phyloP scores from a whole-genome alignment of 2,329 filamentous ascomycete species.

The Nectriaceae sp. region DNA sequence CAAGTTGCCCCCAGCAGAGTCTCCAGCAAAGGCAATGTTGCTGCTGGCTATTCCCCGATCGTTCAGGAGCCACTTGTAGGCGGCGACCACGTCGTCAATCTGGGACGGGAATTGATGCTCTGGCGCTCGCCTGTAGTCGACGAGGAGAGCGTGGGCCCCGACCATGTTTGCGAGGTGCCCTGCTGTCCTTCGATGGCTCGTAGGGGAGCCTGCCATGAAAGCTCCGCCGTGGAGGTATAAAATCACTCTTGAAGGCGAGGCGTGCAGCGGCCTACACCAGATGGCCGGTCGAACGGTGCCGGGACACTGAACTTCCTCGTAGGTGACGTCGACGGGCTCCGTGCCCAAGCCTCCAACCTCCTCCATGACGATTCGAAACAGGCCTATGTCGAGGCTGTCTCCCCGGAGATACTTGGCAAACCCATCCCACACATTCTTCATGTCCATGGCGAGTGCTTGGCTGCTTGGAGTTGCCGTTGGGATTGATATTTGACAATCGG shows the following conservation, averaged over 20 bases:
- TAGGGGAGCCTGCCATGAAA: slow-evolving; percentile 2
- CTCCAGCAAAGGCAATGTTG: slow-evolving; percentile 1
- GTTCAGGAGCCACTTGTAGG: background rate
- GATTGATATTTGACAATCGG: too few species aligned
- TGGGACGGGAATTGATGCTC: slow-evolving; percentile 3
- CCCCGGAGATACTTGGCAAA: background rate
- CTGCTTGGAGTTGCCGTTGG: too few species aligned
- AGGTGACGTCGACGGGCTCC: slow-evolving; percentile 1
- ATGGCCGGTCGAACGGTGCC: slow-evolving; percentile 2
- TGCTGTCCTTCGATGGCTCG: slow-evolving; percentile 1
- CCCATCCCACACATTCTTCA: background rate
- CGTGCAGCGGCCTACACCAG: background rate
- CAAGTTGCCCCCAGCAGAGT: slow-evolving; percentile 5
- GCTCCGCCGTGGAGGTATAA: slow-evolving; percentile 3
- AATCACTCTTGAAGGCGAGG: slow-evolving; percentile 1
- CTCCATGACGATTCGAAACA: slow-evolving; percentile 3
- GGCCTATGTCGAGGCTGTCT: background rate
- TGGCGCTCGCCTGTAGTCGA: slow-evolving; percentile 1
- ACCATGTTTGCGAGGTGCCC: slow-evolving; percentile 1
- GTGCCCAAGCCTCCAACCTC: background rate
- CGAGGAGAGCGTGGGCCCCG: background rate
- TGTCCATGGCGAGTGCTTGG: too few species aligned
- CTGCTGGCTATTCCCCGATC: background rate
- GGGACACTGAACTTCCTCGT: slow-evolving; percentile 3
- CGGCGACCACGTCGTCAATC: background rate